A percentile compares a stretch with the other conserved stretches of the same genome.
These are phyloP conservation scores for Lactarius pseudohatsudake DNA, from an alignment of 768 basidiomycete genomes.

Conservation along the genomic window DNA sequence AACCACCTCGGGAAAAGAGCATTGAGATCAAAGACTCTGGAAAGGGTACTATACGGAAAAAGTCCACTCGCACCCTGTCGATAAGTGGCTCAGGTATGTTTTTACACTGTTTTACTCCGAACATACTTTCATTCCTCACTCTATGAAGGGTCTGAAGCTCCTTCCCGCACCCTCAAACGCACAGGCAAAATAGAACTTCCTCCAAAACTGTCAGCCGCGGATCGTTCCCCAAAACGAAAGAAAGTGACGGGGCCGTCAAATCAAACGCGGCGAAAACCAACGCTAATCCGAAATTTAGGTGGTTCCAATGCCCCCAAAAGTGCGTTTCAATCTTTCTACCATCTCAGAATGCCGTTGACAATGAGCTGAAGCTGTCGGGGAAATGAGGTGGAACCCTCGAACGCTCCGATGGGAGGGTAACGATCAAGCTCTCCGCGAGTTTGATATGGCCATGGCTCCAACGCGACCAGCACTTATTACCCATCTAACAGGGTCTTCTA, in stretches of 20 bases:
- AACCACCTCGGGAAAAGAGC: slow-evolving; percentile 47
- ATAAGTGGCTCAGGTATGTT: slow-evolving; percentile 38
- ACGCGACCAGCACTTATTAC: slow-evolving; percentile 95
- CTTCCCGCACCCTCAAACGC: slow-evolving; percentile 46
- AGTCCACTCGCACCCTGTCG: slow-evolving; percentile 49
- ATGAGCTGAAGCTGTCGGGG: slow-evolving; percentile 71
- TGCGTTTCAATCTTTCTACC: slow-evolving; percentile 37
- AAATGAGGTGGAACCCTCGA: slow-evolving; percentile 96
- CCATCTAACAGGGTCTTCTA: slow-evolving; percentile 84
- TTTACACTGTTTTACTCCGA: slow-evolving; percentile 31
- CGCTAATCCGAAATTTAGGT: slow-evolving; percentile 83
- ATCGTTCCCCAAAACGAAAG: slow-evolving; percentile 46
- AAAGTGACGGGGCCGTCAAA: slow-evolving; percentile 48
- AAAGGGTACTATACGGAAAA: slow-evolving; percentile 59
- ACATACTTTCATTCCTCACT: slow-evolving; percentile 28
- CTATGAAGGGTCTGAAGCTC: slow-evolving; percentile 20
- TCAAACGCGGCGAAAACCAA: slow-evolving; percentile 70
- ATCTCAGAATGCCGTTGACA: slow-evolving; percentile 19
- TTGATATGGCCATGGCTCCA: slow-evolving; percentile 78
- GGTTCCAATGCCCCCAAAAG: slow-evolving; percentile 69
- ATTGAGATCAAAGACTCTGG: slow-evolving; percentile 43
- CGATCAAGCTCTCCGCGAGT: slow-evolving; percentile 86
- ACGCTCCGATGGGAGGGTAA: slow-evolving; percentile 97
- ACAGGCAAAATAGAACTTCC: slow-evolving; percentile 57
- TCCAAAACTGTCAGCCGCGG: slow-evolving; percentile 37